Evolutionary conservation across 495 filamentous ascomycete species (phyloP), one percentile per base, ranked within the genome.

Genomic region (Penicillium flavigenum): DNA sequence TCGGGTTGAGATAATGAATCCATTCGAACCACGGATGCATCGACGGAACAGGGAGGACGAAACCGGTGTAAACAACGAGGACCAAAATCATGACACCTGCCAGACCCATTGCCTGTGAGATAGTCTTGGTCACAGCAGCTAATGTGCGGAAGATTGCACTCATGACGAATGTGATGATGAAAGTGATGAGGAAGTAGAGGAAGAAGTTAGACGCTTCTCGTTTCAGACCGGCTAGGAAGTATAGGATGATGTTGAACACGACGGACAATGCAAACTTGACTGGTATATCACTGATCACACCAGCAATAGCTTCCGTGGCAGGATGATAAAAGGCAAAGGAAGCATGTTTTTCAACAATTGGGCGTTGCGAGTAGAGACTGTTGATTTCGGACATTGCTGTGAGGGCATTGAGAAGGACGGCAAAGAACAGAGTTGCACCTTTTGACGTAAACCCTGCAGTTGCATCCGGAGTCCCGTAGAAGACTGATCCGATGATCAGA

Each of bases 381-480:
- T 81, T 81, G 63, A 88, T 84, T 61, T 88, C 85, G 1, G 74
- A 67, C 60, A 71, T 70, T 16, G 65, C 64, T 1, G 77, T 76
- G 16, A 83, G 68, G n/a, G 79, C 76, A 52, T 81, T 82, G 20
- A 81, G 64, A 16, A 96, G 79, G 60, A 92, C 85, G 41, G 90
- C 89, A 62, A 96, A 95, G 81, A 96, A 96, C 20, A 96, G 77
- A 1, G 91, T 77, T 47, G 88, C 88, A 32, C 88, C 89, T 47
- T 88, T 81, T 52, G 82, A 79, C 72, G 81, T 88, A 75, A 96
- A 92, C 24, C 71, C 81, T 81, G 50, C 69, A 60, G 44, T 90
- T 84, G 53, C 76, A 74, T 27, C 68, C 20, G 80, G 71, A 5
- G 92, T 73, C 56, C 92, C 87, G 72, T 86, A 96, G 74, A 92